phyloP scores from a whole-genome alignment of 441 rosid genomes.

The Populus hybrid region DNA sequence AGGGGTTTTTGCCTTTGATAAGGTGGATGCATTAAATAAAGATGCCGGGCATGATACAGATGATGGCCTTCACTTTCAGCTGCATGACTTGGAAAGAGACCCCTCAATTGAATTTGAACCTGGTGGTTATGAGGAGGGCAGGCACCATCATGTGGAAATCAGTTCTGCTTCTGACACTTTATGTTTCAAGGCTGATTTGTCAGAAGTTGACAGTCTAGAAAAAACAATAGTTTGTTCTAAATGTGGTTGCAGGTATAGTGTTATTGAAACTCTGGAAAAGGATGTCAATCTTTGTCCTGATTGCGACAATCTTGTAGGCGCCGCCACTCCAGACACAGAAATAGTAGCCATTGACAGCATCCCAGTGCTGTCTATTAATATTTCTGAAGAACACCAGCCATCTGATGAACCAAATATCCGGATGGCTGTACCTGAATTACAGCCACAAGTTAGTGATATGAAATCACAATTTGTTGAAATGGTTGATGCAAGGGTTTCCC shows the following conservation, averaged over 20 bases:
- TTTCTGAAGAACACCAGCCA: slow-evolving; percentile 32
- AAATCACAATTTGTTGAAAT: slow-evolving; percentile 14
- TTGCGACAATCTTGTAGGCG: slow-evolving; percentile 42
- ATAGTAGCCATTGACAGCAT: slow-evolving; percentile 30
- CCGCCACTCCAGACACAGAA: slow-evolving; percentile 29
- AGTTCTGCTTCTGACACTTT: slow-evolving; percentile 40
- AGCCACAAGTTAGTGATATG: slow-evolving; percentile 26
- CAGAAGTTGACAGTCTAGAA: slow-evolving; percentile 46
- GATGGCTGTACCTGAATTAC: slow-evolving; percentile 27
- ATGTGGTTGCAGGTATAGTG: slow-evolving; percentile 56
- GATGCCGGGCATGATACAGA: slow-evolving; percentile 37
- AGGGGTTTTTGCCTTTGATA: slow-evolving; percentile 57
- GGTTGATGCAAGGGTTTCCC: slow-evolving; percentile 31
- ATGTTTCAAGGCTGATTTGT: slow-evolving; percentile 39
- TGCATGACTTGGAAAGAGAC: slow-evolving; percentile 39
- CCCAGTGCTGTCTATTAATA: slow-evolving; percentile 19
- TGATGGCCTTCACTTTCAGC: slow-evolving; percentile 38
- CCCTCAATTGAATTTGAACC: slow-evolving; percentile 35
- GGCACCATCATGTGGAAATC: slow-evolving; percentile 40
- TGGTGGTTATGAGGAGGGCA: slow-evolving; percentile 41
- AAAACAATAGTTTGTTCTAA: slow-evolving; percentile 48
- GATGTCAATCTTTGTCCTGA: slow-evolving; percentile 61
- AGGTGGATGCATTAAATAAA: slow-evolving; percentile 45
- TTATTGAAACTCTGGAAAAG: slow-evolving; percentile 33
- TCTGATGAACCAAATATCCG: slow-evolving; percentile 30